phyloP scores from a whole-genome alignment of 2,329 filamentous ascomycete species.

The Alternaria hordeiaustralica region DNA sequence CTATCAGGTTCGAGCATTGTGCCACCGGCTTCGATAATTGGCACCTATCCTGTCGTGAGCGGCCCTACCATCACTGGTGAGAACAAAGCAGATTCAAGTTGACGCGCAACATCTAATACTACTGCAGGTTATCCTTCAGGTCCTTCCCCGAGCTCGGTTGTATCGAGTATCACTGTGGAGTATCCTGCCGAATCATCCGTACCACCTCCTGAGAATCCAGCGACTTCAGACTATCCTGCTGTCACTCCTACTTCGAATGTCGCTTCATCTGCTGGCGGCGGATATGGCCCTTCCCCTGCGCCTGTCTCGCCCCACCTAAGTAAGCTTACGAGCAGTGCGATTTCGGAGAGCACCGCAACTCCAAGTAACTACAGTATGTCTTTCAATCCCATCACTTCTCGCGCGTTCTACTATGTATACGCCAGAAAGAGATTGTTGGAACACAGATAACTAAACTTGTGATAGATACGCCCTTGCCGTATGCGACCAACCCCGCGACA shows the following conservation, averaged over 20 bases:
- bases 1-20: neutral
- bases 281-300: neutral
- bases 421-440: neutral
- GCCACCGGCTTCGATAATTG: neutral
- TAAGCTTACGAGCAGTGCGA: neutral
- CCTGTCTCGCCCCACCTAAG: neutral
- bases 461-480: neutral
- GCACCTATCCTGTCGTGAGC: neutral
- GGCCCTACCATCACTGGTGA: neutral
- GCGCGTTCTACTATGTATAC: neutral
- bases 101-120: neutral
- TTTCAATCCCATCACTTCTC: neutral
- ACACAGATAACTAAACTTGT: neutral
- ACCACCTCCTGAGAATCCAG: neutral
- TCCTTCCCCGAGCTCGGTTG: neutral
- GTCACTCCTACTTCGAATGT: neutral
- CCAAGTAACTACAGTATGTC: neutral
- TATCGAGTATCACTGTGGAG: neutral
- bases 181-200: neutral
- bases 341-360: neutral
- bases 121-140: neutral
- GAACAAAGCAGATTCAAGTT: neutral
- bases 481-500: neutral
- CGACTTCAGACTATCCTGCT: neutral
- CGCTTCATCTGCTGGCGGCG: neutral